Evolutionary conservation across 73 alveolate species (phyloP).

Genomic region (Paramecium pentaurelia): DNA sequence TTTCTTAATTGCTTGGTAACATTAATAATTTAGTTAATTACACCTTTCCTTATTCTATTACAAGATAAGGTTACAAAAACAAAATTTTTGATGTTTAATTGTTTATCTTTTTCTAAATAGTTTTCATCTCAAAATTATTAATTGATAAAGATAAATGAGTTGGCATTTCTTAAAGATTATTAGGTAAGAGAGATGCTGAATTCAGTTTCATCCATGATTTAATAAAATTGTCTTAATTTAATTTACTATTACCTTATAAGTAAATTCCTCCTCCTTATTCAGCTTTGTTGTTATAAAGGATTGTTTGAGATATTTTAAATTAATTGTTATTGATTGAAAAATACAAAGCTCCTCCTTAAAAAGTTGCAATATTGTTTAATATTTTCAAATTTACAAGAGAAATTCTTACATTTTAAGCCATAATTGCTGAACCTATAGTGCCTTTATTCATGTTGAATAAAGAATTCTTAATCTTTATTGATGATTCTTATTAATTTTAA

Average conservation of each 20-base stretch:
- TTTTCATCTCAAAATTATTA: not conserved
- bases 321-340: not conserved
- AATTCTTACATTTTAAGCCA: not conserved
- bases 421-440: not conserved
- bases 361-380: not conserved
- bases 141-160: not conserved
- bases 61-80: not conserved
- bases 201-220: not conserved
- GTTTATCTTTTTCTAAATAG: not conserved
- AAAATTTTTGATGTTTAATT: not conserved
- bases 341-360: not conserved
- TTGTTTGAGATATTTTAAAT: not conserved
- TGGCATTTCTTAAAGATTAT: not conserved
- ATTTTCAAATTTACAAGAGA: not conserved
- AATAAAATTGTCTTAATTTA: not conserved
- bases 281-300: not conserved
- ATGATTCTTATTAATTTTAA: not conserved
- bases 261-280: not conserved
- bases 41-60: not conserved
- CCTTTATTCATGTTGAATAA: not conserved
- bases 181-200: not conserved
- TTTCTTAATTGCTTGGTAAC: not conserved
- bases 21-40: not conserved
- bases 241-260: not conserved
- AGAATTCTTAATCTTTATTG: not conserved